Percentiles rank a stretch among this genome's conserved stretches.
These are phyloP conservation scores for Pyrus pyrifolia DNA, from an alignment of 306 rosid species.

Conservation along the genomic window DNA sequence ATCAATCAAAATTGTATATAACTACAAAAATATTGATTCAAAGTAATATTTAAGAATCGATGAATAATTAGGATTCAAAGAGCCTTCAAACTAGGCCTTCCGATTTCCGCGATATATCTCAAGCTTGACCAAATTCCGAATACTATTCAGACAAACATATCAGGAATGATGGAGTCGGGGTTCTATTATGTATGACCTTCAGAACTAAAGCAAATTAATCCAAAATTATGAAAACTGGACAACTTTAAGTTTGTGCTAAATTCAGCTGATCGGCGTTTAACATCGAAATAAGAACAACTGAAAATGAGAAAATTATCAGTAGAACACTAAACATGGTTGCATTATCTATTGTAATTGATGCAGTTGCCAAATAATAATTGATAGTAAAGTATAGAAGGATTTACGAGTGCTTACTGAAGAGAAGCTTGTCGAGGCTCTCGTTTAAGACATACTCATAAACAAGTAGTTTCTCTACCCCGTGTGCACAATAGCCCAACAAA, in stretches of 20 bases:
- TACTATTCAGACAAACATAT: background rate
- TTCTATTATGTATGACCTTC: background rate
- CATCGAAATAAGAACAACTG: background rate
- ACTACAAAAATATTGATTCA: background rate
- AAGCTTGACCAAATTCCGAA: background rate
- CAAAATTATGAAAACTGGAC: background rate
- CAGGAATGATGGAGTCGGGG: background rate
- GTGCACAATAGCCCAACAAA: slow-evolving; percentile 77
- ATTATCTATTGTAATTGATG: background rate
- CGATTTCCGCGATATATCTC: background rate
- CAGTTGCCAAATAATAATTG: background rate
- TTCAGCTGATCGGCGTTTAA: background rate
- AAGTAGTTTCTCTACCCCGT: slow-evolving; percentile 72
- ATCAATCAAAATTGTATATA: background rate
- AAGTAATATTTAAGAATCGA: background rate
- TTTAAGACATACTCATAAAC: slow-evolving; percentile 79
- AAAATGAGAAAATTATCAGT: background rate
- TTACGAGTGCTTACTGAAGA: slow-evolving; percentile 64
- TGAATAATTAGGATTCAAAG: background rate
- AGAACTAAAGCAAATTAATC: background rate
- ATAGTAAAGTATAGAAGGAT: background rate
- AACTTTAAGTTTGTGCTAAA: background rate
- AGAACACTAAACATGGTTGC: background rate
- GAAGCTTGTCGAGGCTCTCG: slow-evolving; percentile 91
- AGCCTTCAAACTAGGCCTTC: background rate